phyloP scores from a whole-genome alignment of 2,329 filamentous ascomycete species.

The Helminthosporium solani region DNA sequence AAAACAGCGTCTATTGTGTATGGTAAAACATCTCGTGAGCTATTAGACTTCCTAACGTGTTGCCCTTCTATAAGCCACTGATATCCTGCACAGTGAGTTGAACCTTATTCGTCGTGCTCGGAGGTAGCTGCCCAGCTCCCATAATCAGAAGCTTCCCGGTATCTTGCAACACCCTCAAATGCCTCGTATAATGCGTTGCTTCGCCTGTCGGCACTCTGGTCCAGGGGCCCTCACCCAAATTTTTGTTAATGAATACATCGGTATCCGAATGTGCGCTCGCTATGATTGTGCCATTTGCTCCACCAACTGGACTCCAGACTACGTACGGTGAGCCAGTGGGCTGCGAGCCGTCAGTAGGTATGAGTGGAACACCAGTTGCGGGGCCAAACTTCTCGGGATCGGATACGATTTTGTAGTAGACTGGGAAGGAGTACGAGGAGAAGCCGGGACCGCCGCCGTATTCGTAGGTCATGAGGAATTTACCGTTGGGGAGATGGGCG shows the following conservation, averaged over 20 bases:
- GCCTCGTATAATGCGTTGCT: conserved; percentile 48
- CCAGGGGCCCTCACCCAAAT: conserved; percentile 50
- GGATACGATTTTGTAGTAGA: conserved; percentile 54
- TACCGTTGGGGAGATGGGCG: conserved; percentile 57
- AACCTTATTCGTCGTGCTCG: conserved; percentile 35
- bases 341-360: conserved; percentile 48
- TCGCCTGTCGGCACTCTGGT: conserved; percentile 47
- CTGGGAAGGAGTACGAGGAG: conserved; percentile 47
- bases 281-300: conserved; percentile 54
- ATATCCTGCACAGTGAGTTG: conserved; percentile 37
- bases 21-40: background rate
- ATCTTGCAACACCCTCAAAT: conserved; percentile 48
- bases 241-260: conserved; percentile 52
- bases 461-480: conserved; percentile 67
- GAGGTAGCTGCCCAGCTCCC: conserved; percentile 43
- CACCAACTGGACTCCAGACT: conserved; percentile 52
- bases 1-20: too few species aligned
- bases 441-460: conserved; percentile 53
- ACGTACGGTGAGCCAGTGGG: conserved; percentile 54
- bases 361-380: conserved; percentile 44
- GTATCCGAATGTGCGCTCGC: conserved; percentile 45
- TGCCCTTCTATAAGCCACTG: conserved; percentile 15
- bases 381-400: conserved; percentile 51
- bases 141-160: conserved; percentile 43
- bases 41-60: background rate